Evolutionary conservation across 345 rosid species (phyloP).

Genomic region (Citrus sp.): DNA sequence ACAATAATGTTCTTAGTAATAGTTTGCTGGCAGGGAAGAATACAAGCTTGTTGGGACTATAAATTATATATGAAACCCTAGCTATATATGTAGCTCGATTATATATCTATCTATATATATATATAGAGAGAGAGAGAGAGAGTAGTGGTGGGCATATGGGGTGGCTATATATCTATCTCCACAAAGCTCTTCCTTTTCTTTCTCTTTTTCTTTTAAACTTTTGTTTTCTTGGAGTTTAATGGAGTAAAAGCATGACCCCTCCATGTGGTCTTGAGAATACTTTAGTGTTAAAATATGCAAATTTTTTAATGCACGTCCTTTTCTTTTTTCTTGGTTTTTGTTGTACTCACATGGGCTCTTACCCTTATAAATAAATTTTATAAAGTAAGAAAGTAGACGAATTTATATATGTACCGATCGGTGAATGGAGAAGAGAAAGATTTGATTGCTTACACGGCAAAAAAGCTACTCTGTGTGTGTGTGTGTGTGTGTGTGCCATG

Average conservation of each 20-base stretch:
- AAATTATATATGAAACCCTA: not conserved
- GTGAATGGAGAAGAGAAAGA: not conserved
- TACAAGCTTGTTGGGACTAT: not conserved
- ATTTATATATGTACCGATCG: not conserved
- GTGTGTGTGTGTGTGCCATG: not conserved
- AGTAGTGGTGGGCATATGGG: slow-evolving; percentile 6
- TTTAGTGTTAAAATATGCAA: slow-evolving; percentile 7
- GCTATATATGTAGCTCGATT: not conserved
- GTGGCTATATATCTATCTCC: not conserved
- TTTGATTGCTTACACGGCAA: slow-evolving; percentile 1
- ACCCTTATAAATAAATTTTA: too few relatives aligned
- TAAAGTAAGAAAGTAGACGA: not conserved
- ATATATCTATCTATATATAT: too few relatives aligned
- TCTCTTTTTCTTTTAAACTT: not conserved
- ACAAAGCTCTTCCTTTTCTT: not conserved
- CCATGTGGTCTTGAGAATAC: slow-evolving; percentile 19
- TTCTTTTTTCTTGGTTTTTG: slow-evolving; percentile 7
- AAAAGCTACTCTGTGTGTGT: not conserved
- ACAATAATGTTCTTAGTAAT: not conserved
- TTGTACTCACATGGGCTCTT: slow-evolving; percentile 15
- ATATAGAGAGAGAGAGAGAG: too few relatives aligned
- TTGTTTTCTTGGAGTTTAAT: slow-evolving; percentile 16
- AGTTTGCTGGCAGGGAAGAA: not conserved
- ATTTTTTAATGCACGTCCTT: slow-evolving; percentile 9
- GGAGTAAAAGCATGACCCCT: slow-evolving; percentile 19